phyloP scores from a whole-genome alignment of 768 basidiomycete genomes.

The Kwoniella sp. region DNA sequence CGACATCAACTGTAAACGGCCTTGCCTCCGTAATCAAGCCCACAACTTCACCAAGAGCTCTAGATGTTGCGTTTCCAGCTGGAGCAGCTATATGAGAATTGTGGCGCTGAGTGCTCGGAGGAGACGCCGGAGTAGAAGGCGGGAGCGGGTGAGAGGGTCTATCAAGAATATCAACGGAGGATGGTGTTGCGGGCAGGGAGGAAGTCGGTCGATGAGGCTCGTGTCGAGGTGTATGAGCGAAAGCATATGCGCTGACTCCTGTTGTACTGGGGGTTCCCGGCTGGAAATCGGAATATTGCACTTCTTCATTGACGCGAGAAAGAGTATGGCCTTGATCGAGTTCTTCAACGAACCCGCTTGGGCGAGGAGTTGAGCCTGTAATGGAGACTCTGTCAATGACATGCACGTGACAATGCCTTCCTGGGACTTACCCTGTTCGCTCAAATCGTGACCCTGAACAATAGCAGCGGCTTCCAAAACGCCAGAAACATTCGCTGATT shows the following conservation, averaged over 20 bases:
- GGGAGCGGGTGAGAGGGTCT: not conserved
- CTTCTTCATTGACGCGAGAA: not conserved
- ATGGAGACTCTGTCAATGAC: too few relatives aligned
- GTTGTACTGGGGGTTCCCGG: not conserved
- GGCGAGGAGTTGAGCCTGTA: not conserved
- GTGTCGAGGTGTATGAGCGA: not conserved
- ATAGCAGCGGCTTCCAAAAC: too few relatives aligned
- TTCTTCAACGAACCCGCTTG: not conserved
- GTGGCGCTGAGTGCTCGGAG: not conserved
- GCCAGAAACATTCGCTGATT: too few relatives aligned
- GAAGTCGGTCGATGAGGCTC: not conserved
- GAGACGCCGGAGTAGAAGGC: not conserved
- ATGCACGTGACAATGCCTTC: too few relatives aligned
- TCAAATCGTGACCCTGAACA: too few relatives aligned
- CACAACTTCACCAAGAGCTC: not conserved
- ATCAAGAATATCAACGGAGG: not conserved
- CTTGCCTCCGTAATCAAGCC: not conserved
- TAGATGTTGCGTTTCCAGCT: not conserved
- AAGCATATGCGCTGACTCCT: not conserved
- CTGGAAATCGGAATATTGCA: not conserved
- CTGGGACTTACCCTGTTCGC: too few relatives aligned
- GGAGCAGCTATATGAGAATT: not conserved
- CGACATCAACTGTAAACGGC: not conserved
- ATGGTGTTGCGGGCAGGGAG: not conserved
- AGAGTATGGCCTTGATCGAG: not conserved